Percentiles rank a stretch among this genome's conserved stretches.
phyloP scores from a whole-genome alignment of 257 asterid genomes.

The Asclepias syriaca region DNA sequence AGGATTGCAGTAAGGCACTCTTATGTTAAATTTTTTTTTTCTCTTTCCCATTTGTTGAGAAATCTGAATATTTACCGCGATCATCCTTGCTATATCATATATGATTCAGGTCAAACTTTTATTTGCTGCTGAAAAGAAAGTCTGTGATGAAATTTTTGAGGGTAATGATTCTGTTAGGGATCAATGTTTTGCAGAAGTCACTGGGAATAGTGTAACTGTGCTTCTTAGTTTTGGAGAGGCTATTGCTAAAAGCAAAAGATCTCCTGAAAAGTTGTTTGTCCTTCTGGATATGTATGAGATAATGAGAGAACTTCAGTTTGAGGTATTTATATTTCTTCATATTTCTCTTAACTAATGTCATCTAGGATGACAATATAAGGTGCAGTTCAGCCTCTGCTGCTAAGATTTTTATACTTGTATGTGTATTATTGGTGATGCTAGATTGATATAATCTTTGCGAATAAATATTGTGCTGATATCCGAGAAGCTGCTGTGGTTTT shows the following conservation, averaged over 20 bases:
- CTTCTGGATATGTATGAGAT: conserved; percentile 92
- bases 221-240: conserved; percentile 93
- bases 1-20: conserved; percentile 59
- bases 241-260: conserved; percentile 84
- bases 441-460: conserved; percentile 63
- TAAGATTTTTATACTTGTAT: background rate
- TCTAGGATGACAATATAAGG: background rate
- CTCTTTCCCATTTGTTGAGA: background rate
- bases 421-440: conserved; percentile 20
- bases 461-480: conserved; percentile 66
- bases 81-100: conserved; percentile 3
- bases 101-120: conserved; percentile 68
- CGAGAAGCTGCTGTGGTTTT: conserved; percentile 60
- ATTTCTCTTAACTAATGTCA: background rate
- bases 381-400: background rate
- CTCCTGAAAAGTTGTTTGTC: conserved; percentile 92
- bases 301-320: conserved; percentile 85
- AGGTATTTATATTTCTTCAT: conserved; percentile 33
- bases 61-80: background rate
- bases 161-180: conserved; percentile 61
- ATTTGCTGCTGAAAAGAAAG: conserved; percentile 79
- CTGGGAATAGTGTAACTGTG: conserved; percentile 55
- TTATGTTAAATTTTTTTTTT: background rate
- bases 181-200: conserved; percentile 79
- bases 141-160: conserved; percentile 64